Evolutionary conservation across 768 basidiomycete species (phyloP).

Genomic region (Termitomyces sp.): DNA sequence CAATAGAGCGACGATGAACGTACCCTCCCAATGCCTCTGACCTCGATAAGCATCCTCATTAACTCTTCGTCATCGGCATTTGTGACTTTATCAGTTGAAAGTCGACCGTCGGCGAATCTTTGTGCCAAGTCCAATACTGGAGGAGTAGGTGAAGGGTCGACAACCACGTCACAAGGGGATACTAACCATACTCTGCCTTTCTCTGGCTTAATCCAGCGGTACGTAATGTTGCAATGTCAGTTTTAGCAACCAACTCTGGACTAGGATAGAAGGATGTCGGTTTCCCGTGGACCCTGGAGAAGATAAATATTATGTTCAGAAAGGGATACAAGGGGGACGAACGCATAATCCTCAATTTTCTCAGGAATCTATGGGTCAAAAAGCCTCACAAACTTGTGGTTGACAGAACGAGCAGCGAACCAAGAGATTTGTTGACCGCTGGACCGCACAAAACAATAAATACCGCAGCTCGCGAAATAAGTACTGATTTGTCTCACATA

Average conservation of each 20-base stretch:
- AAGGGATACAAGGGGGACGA: slow-evolving; percentile 17
- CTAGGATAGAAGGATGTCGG: slow-evolving; percentile 60
- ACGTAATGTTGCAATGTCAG: slow-evolving; percentile 55
- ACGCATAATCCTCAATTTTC: slow-evolving; percentile 50
- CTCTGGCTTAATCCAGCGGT: slow-evolving; percentile 75
- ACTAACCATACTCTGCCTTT: slow-evolving; percentile 88
- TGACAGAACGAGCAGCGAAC: slow-evolving; percentile 82
- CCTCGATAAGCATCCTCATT: slow-evolving; percentile 67
- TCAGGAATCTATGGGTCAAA: slow-evolving; percentile 76
- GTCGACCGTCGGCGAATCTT: slow-evolving; percentile 76
- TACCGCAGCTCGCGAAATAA: background rate
- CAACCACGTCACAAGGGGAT: background rate
- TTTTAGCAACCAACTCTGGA: slow-evolving; percentile 61
- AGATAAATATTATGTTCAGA: background rate
- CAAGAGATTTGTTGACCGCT: slow-evolving; percentile 84
- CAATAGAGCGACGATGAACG: slow-evolving; percentile 16
- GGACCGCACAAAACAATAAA: background rate
- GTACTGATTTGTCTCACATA: slow-evolving; percentile 39
- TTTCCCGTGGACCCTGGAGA: slow-evolving; percentile 16
- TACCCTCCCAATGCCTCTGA: slow-evolving; percentile 76
- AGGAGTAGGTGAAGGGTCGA: background rate
- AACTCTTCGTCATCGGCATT: slow-evolving; percentile 75
- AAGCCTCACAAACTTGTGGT: slow-evolving; percentile 71
- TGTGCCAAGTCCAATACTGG: slow-evolving; percentile 75
- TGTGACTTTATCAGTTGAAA: slow-evolving; percentile 70